These are phyloP conservation scores for Chenopodium berlandieri DNA, from an alignment of 148 eudicot genomes.

Conservation along the genomic window DNA sequence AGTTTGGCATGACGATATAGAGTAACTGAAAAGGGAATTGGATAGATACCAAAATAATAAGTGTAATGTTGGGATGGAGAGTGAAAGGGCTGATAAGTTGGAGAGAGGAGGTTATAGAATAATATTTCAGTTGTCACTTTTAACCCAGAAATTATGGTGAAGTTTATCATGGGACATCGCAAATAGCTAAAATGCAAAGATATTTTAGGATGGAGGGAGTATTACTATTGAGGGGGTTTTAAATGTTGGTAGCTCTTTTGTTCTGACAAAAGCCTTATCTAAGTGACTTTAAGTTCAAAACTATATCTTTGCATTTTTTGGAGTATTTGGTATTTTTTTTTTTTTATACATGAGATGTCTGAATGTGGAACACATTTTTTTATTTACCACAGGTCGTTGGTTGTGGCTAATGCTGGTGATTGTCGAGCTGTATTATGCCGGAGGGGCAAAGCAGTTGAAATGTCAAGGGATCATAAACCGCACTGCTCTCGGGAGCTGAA, in stretches of 20 bases:
- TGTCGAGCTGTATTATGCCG: conserved; percentile 90
- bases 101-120: background rate
- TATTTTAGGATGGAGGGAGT: background rate
- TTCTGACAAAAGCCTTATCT: background rate
- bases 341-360: background rate
- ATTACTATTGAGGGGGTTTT: background rate
- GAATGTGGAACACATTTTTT: background rate
- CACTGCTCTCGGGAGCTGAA: conserved; percentile 49
- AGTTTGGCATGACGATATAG: background rate
- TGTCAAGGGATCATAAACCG: conserved; percentile 93
- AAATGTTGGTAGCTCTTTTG: background rate
- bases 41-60: background rate
- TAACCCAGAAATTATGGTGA: background rate
- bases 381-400: conserved; percentile 50
- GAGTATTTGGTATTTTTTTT: background rate
- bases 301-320: background rate
- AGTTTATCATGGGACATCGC: background rate
- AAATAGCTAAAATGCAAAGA: background rate
- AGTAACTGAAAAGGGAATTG: background rate
- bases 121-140: background rate
- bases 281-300: background rate
- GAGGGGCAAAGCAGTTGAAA: conserved; percentile 77
- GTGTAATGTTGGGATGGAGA: background rate
- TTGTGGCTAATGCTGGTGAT: conserved; percentile 96
- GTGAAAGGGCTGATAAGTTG: background rate